A percentile compares a stretch with the other conserved stretches of the same genome.
Conservation (phyloP, 495 filamentous ascomycete species). For the Ramalina peruviana region DNA sequence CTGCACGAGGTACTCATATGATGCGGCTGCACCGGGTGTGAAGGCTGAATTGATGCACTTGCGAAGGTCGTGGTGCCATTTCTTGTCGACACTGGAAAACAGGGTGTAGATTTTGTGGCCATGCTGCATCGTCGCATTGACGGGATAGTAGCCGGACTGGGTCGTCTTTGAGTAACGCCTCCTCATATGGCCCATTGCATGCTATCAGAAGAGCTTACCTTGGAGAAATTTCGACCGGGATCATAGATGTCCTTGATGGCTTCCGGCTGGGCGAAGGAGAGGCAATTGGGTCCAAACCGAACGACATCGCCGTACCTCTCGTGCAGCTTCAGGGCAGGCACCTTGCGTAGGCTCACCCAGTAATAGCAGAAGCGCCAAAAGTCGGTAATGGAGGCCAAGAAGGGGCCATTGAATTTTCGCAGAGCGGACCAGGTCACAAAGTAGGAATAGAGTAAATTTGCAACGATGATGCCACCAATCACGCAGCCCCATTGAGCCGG, state of each 20-base stretch:
- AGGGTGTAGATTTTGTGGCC: constrained; percentile 55
- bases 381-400: constrained; percentile 52
- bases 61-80: constrained; percentile 59
- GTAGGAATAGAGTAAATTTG: no score
- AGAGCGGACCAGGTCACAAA: no score
- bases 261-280: constrained; percentile 55
- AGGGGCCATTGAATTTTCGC: constrained; percentile 47
- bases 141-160: constrained; percentile 62
- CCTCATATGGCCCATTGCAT: no score
- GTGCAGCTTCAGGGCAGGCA: constrained; percentile 44
- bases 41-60: constrained; percentile 61
- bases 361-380: constrained; percentile 46
- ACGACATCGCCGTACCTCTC: constrained; percentile 58
- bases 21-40: constrained; percentile 57
- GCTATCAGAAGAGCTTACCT: constrained; percentile 31
- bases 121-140: constrained; percentile 52
- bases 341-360: constrained; percentile 1
- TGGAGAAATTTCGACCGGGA: constrained; percentile 66
- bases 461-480: no score
- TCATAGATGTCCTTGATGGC: constrained; percentile 67
- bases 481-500: no score
- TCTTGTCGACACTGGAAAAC: constrained; percentile 64
- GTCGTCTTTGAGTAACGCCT: constrained; percentile 1
- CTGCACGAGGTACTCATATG: constrained; percentile 65
- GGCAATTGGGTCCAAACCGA: constrained; percentile 49